phyloP scores from a whole-genome alignment of 257 asterid species.

The Paraleonurus japonicus region DNA sequence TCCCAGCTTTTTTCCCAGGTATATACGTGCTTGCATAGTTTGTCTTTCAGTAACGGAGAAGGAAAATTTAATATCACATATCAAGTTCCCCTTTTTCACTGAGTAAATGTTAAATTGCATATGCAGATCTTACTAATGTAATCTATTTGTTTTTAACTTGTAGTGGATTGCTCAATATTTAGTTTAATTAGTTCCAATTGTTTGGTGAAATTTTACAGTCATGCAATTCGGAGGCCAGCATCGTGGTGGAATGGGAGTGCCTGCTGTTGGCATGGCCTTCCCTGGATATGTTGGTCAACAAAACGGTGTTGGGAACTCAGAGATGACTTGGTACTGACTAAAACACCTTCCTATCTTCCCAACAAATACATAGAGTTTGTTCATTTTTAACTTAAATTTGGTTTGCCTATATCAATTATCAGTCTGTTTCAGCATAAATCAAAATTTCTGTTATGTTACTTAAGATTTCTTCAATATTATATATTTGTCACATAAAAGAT shows the following conservation, averaged over 20 bases:
- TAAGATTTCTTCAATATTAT: not conserved
- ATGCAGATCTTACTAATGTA: not conserved
- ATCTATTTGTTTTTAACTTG: not conserved
- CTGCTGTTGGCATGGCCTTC: conserved; percentile 97
- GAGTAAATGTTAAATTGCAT: not conserved
- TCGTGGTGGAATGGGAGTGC: conserved; percentile 88
- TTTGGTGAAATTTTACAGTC: conserved; percentile 42
- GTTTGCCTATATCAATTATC: not conserved
- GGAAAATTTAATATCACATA: not conserved
- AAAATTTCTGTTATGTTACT: not conserved
- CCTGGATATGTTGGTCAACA: conserved; percentile 88
- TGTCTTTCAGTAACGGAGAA: conserved; percentile 1
- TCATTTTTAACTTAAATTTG: not conserved
- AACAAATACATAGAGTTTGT: not conserved
- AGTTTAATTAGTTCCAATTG: not conserved
- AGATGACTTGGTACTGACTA: conserved; percentile 82
- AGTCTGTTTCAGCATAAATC: not conserved
- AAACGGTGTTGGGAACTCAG: conserved; percentile 72
- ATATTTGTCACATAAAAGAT: not conserved
- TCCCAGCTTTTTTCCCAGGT: conserved; percentile 86
- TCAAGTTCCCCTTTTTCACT: not conserved
- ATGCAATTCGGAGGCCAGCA: conserved; percentile 88
- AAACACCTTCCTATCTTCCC: conserved; percentile 1
- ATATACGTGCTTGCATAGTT: conserved; percentile 18
- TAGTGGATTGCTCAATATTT: not conserved